Conservation (phyloP, 2,329 filamentous ascomycete species). For the Monosporascus sp. region DNA sequence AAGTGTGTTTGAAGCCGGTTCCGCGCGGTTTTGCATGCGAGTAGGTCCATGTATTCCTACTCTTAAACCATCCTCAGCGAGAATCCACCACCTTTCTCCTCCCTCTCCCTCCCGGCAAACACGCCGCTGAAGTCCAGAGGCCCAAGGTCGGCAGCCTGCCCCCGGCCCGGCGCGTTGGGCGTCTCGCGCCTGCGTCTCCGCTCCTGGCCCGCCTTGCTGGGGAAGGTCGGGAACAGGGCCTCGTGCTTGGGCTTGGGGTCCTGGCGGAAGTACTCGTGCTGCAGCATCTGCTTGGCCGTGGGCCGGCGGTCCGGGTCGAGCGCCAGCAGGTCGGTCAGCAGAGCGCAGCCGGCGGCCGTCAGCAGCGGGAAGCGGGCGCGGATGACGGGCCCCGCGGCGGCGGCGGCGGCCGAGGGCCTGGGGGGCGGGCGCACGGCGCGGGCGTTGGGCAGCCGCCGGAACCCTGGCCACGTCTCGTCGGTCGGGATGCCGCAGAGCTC, state of each 20-base stretch:
- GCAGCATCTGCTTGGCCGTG: slow-evolving; percentile 65
- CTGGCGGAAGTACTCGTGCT: slow-evolving; percentile 80
- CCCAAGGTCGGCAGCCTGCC: slow-evolving; percentile 54
- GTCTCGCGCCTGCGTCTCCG: slow-evolving; percentile 65
- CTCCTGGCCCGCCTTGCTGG: slow-evolving; percentile 90
- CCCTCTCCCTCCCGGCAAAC: slow-evolving; percentile 60
- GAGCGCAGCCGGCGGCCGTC: slow-evolving; percentile 64
- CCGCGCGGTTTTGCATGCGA: too few relatives aligned
- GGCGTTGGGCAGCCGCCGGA: slow-evolving; percentile 82
- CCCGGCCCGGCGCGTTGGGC: slow-evolving; percentile 78
- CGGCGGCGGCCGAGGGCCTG: slow-evolving; percentile 29
- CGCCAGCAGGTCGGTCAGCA: slow-evolving; percentile 65
- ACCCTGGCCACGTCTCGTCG: slow-evolving; percentile 77
- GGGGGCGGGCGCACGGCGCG: slow-evolving; percentile 67
- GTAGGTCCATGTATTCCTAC: background rate
- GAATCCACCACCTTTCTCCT: slow-evolving; percentile 61
- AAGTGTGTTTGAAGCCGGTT: background rate
- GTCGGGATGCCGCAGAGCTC: slow-evolving; percentile 82
- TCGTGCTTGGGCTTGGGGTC: slow-evolving; percentile 85
- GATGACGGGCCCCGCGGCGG: slow-evolving; percentile 49
- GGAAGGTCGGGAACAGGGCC: slow-evolving; percentile 94
- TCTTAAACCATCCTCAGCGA: slow-evolving; percentile 54
- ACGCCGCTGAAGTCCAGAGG: slow-evolving; percentile 64
- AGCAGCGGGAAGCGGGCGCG: slow-evolving; percentile 76
- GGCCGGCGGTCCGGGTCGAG: slow-evolving; percentile 71